Evolutionary conservation across 306 rosid genomes (phyloP), one percentile per base, ranked within the genome.

Genomic region (Oxytropis ochrocephala): DNA sequence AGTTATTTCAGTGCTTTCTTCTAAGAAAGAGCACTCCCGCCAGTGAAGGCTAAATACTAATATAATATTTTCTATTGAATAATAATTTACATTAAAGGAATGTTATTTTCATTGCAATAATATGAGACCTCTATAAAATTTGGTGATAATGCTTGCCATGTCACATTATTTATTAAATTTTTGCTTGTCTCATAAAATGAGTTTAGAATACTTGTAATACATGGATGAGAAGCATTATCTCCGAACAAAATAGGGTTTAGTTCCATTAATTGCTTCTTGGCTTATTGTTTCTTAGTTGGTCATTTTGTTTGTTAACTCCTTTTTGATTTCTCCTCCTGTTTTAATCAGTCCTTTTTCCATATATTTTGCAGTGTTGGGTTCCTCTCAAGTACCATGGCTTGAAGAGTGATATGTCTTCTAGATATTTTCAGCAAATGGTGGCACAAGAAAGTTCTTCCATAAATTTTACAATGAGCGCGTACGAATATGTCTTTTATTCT

Each of bases 311-410:
- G 38, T 41, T 41, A 19, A 33, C 5, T 53, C 13, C 38, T 36
- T 65, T 43, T 16, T 13, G 13, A 19, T 21, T 30, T 36, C 14
- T 9, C 12, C 10, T 53, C 49, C 55, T 18, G 53, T 68, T 72
- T 19, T 50, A 18, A 21, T 66, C 67, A 18, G 12, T 33, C 19
- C 14, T 52, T 68, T 6, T 64, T 74, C 70, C 36, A 41, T 70
- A 39, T 75, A 60, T 57, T 76, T 56, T 80, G 60, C 77, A 94
- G 98, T 11, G 62, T 36, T 94, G 92, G 96, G 74, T 90, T 85
- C 83, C 97, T 68, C 98, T 88, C 43, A 81, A 82, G 87, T 90
- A 88, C 78, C 96, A 94, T 84, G 77, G 88, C 72, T 73, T 86
- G 49, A 85, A 84, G 69, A 85, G 90, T 85, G 97, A 88, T 77